Evolutionary conservation across 345 rosid species (phyloP), one percentile per base, ranked within the genome.

Genomic region (Moringa oleifera): DNA sequence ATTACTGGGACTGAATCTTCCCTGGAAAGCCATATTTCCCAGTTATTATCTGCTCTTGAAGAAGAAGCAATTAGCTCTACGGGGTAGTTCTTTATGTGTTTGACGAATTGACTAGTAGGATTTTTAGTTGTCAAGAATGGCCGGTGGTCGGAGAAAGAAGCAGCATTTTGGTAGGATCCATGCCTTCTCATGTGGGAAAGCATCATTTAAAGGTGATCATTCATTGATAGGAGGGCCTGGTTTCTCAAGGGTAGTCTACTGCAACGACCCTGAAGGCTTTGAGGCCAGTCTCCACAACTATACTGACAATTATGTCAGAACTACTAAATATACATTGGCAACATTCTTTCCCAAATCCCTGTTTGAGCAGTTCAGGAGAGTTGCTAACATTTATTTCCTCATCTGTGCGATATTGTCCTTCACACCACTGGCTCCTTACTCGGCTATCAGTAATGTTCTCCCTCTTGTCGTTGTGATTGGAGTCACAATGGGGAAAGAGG

Each of bases 311-410:
- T 88, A 86, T 58, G 87, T 90, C 64, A 81, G 87, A 51, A 86
- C 92, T 58, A 90, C 99, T 0, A 94, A 94, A 77, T 94, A 94
- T 60, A 88, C 90, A 0, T 69, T 74, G 0, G 82, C 89, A 28
- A 80, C 99, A 0, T 94, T 94, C 73, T 53, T 94, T 18, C 97
- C 97, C 0, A 94, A 84, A 70, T 82, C 97, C 0, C 58, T 94
- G 62, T 94, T 88, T 49, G 97, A 94, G 79, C 99, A 94, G 68
- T 94, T 94, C 78, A 83, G 97, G 78, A 79, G 99, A 58, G 97
- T 83, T 15, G 99, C 99, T 33, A 94, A 94, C 65, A 58, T 88
- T 56, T 94, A 86, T 73, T 94, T 94, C 79, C 89, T 94, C 60
- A 52, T 90, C 25, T 84, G 90, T 71, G 96, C 89, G 19, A 62